Conservation (phyloP, 1,284 basidiomycete species). For the Heliocybe sulcata region DNA sequence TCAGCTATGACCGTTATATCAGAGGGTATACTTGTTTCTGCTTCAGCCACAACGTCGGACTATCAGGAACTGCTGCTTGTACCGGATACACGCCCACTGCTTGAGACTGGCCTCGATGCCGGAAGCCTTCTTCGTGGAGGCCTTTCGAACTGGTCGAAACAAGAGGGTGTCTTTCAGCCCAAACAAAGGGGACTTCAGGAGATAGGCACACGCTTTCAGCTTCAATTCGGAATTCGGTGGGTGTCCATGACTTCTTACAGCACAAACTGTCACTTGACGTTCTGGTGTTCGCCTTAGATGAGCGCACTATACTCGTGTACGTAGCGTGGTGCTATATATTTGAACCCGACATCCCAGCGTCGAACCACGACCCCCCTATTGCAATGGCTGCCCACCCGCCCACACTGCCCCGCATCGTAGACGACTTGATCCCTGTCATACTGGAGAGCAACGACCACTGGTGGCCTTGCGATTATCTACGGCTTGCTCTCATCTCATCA, state of each 20-base stretch:
- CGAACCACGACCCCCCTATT: neutral
- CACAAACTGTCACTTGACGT: neutral
- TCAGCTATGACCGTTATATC: neutral
- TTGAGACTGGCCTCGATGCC: neutral
- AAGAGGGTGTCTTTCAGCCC: neutral
- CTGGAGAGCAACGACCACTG: conserved; percentile 40
- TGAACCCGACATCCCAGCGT: neutral
- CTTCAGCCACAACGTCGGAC: neutral
- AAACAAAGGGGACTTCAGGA: neutral
- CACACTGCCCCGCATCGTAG: conserved; percentile 24
- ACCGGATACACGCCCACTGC: too few species aligned
- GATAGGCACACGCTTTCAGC: neutral
- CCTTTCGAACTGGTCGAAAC: neutral
- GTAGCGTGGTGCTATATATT: neutral
- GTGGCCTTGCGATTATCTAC: conserved; percentile 45
- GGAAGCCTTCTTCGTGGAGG: neutral
- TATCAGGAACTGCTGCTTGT: neutral
- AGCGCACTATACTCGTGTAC: neutral
- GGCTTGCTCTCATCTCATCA: conserved; percentile 37
- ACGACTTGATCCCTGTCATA: conserved; percentile 46
- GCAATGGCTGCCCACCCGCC: neutral
- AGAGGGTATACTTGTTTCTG: neutral
- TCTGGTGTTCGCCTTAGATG: neutral
- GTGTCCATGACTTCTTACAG: neutral
- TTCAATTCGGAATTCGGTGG: neutral